Base-by-base conservation (phyloP, 192 early-diverging fungal genomes). In the Umbelopsis sp. region DNA sequence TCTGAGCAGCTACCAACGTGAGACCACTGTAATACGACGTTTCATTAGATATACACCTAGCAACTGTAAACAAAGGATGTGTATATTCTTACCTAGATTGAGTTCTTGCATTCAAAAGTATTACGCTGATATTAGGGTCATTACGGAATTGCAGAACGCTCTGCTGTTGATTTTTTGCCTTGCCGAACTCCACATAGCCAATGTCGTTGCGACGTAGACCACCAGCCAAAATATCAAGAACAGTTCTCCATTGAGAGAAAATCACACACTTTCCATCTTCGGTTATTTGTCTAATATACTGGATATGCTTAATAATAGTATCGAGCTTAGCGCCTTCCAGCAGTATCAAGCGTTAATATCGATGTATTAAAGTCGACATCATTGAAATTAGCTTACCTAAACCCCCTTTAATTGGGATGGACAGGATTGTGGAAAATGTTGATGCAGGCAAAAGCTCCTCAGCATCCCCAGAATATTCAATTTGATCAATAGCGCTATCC, bases 191-290 rank as follows among this genome's bases (percentile, higher is more conserved):
- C 4, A 84, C 83, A 41, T 49, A 77, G 16, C 73, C 73, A 50
- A 84, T 82, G n/a, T 65, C 51, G 25, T 84, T 84, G 11, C 43
- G 73, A 2, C 45, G 20, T 22, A 84, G 31, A 31, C 80, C 78
- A 6, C 66, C 47, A 9, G 69, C 51, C 7, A 84, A 20, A 4
- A 84, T 44, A 0, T 68, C 56, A 26, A 84, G 69, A 5, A 84
- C 75, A 16, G 54, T 65, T 10, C 38, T 25, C 83, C 83, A 84
- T 47, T 84, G 83, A 7, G 83, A 84, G 67, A 84, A 84, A 8
- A 84, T 72, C 0, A 84, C 49, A 24, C 78, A 80, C 29, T 84
- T 84, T 26, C 59, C 75, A n/a, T 26, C 43, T 6, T 73, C 41
- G 26, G 70, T 71, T 14, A 71, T 72, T 59, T 73, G 45, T 17